Evolutionary conservation across 257 asterid species (phyloP), one percentile per base, ranked within the genome.

Genomic region (Nemophila menziesii): DNA sequence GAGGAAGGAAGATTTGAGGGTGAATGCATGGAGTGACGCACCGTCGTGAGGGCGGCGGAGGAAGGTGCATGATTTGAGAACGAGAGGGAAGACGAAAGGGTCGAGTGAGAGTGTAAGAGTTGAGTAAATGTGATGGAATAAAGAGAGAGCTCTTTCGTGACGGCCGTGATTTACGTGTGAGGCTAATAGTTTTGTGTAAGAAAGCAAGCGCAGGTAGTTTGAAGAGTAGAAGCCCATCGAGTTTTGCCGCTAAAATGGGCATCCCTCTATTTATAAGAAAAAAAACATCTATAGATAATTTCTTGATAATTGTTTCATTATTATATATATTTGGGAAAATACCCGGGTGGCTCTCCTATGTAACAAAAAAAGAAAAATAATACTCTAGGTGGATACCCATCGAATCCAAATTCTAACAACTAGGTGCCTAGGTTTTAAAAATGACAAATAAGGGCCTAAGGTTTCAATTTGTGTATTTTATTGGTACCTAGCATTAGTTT

Each of bases 61-160:
- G 53, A 66, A 61, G 3, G 77, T 47, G 49, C 70, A 68, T 5
- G 73, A 63, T 37, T 72, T 72, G 47, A 72, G 71, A 15, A 73
- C 68, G 0, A 72, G 77, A 11, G 80, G 80, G 29, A 72, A 68
- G 22, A 72, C 58, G 37, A 61, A 64, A 22, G 76, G 66, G 44
- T 72, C 80, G 16, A 62, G 59, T 7, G 64, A 59, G 22, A 44
- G 48, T 33, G 63, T 53, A 3, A 64, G 70, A 7, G 68, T 39
- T 3, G 73, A 49, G 36, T 68, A 71, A 24, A 68, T 68, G 0
- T 57, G 63, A 47, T 50, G 68, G 52, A 68, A 72, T 21, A 68
- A 61, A 19, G 54, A 1, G 33, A 72, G 73, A 33, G 80, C 70
- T 48, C 65, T 57, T 24, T 48, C 29, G 46, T 72, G 80, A 21